These are phyloP conservation scores for Pochonia chlamydosporia DNA, from an alignment of 2,329 filamentous ascomycete species.

Conservation along the genomic window DNA sequence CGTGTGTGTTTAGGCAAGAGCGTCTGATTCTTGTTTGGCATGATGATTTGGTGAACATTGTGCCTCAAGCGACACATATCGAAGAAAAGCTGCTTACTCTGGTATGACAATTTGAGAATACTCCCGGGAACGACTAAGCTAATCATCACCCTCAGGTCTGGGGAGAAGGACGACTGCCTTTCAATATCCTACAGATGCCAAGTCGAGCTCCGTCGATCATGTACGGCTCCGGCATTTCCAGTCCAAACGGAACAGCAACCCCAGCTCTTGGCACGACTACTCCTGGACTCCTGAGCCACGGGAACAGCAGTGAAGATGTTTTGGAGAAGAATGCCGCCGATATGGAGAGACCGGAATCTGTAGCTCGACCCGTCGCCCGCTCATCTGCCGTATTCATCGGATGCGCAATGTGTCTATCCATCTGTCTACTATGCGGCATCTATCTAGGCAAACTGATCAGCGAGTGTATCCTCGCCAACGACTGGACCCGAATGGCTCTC, in stretches of 20 bases:
- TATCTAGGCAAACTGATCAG: constrained; percentile 30
- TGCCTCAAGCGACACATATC: constrained; percentile 28
- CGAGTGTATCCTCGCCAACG: constrained; percentile 31
- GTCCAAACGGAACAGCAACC: constrained; percentile 12
- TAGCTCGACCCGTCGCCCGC: constrained; percentile 32
- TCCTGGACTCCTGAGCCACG: constrained; percentile 3
- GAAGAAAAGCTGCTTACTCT: constrained; percentile 27
- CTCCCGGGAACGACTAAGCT: neutral
- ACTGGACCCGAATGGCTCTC: constrained; percentile 31
- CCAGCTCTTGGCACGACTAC: constrained; percentile 14
- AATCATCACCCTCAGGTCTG: constrained; percentile 16
- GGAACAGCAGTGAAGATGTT: constrained; percentile 17
- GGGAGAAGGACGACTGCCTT: constrained; percentile 13
- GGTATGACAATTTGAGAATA: constrained; percentile 9
- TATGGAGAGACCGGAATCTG: constrained; percentile 28
- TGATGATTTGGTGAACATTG: constrained; percentile 32
- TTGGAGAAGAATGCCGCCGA: constrained; percentile 18
- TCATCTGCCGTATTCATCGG: constrained; percentile 33
- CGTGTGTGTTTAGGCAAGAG: constrained; percentile 35
- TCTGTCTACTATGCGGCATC: constrained; percentile 32
- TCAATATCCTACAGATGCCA: constrained; percentile 13
- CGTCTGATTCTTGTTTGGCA: constrained; percentile 37
- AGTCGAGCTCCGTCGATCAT: constrained; percentile 11
- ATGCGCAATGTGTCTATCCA: constrained; percentile 28
- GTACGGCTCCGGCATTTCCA: constrained; percentile 12